Conservation (phyloP, 108 stramenopile genomes). For the Nitzschia palea region DNA sequence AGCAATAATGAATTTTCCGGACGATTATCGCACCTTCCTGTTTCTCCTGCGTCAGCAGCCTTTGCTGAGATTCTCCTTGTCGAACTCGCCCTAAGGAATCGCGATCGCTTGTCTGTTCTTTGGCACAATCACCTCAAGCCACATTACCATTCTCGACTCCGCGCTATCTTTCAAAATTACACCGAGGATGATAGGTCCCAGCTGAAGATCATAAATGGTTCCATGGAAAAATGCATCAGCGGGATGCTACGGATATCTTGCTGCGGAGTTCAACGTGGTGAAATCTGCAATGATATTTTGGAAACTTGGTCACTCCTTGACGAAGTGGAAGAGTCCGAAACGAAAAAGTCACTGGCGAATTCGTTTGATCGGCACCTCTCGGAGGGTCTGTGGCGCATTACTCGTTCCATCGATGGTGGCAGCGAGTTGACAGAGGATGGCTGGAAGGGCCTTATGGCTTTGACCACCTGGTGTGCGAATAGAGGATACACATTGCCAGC, state of each 20-base stretch:
- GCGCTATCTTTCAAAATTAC: conserved; percentile 13
- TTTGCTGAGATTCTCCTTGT: conserved; percentile 84
- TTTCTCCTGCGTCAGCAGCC: conserved; percentile 85
- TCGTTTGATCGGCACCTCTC: conserved; percentile 68
- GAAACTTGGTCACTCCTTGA: conserved; percentile 41
- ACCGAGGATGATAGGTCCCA: conserved; percentile 10
- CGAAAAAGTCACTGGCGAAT: conserved; percentile 20
- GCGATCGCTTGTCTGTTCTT: conserved; percentile 62
- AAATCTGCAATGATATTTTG: conserved; percentile 64
- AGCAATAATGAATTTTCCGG: background rate
- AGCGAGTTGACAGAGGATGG: conserved; percentile 47
- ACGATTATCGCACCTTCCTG: conserved; percentile 28
- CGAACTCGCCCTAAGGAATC: conserved; percentile 81
- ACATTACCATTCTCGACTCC: conserved; percentile 62
- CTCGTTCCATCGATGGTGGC: conserved; percentile 63
- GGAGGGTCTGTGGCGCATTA: conserved; percentile 82
- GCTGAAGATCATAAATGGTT: conserved; percentile 44
- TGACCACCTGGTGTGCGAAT: conserved; percentile 69
- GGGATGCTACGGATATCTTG: conserved; percentile 68
- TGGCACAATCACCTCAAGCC: conserved; percentile 62
- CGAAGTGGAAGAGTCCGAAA: conserved; percentile 34
- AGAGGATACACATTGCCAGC: conserved; percentile 48
- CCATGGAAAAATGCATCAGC: conserved; percentile 78
- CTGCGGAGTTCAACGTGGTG: conserved; percentile 54
- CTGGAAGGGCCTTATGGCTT: conserved; percentile 69